phyloP scores from a whole-genome alignment of 2,329 filamentous ascomycete species.

The Ascochyta pisi region DNA sequence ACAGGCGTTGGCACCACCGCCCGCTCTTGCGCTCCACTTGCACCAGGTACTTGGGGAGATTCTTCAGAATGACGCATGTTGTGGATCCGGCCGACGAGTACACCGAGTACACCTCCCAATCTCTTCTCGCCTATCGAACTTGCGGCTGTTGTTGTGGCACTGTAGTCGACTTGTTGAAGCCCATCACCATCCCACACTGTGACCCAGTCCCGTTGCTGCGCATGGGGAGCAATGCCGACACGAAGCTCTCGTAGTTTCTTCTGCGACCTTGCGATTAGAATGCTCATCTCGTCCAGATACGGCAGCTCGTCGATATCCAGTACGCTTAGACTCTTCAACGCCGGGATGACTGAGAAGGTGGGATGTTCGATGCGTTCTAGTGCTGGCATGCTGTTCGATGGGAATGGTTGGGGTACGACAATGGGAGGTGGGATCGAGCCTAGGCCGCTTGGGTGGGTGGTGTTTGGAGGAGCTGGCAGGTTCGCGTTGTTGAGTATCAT shows the following conservation, averaged over 20 bases:
- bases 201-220: constrained; percentile 62
- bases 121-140: constrained; percentile 65
- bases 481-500: constrained; percentile 48
- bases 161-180: constrained; percentile 69
- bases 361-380: constrained; percentile 73
- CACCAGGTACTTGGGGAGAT: neutral
- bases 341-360: constrained; percentile 78
- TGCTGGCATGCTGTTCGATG: constrained; percentile 34
- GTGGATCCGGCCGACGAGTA: constrained; percentile 71
- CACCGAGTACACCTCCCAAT: constrained; percentile 72
- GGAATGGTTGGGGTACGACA: constrained; percentile 39
- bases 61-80: constrained; percentile 58
- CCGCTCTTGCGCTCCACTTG: constrained; percentile 23
- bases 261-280: constrained; percentile 75
- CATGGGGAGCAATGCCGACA: constrained; percentile 71
- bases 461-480: constrained; percentile 48
- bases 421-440: constrained; percentile 43
- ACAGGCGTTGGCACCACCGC: constrained; percentile 23
- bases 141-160: constrained; percentile 60
- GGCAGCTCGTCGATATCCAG: constrained; percentile 83
- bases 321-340: constrained; percentile 76
- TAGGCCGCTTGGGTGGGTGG: constrained; percentile 45
- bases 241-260: constrained; percentile 72
- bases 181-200: constrained; percentile 68
- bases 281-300: constrained; percentile 82